Percentiles rank a stretch among this genome's conserved stretches.
Evolutionary conservation across 2,329 filamentous ascomycete species (phyloP).

Genomic region (Reticulascus tulasneorum): DNA sequence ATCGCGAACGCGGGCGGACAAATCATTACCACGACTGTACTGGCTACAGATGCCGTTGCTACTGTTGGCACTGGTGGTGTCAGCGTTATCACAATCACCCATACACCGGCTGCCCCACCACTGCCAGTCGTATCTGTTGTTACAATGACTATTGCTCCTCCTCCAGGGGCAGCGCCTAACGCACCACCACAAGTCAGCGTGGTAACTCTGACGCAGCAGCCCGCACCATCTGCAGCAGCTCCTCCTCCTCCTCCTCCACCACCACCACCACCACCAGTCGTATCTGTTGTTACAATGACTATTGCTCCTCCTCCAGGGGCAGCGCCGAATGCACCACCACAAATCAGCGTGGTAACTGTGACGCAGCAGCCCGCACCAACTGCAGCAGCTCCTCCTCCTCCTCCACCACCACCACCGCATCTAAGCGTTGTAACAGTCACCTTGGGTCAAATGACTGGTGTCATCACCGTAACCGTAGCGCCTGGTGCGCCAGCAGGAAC

Average conservation of each 20-base stretch:
- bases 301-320: conserved; percentile 6
- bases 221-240: conserved; percentile 5
- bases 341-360: conserved; percentile 9
- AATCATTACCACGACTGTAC: conserved; percentile 12
- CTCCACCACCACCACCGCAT: conserved; percentile 3
- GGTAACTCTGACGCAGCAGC: conserved; percentile 12
- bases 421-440: conserved; percentile 14
- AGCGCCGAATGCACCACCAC: conserved; percentile 2
- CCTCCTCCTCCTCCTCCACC: conserved; percentile 2
- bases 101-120: conserved; percentile 10
- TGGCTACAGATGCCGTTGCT: conserved; percentile 11
- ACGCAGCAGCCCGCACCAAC: conserved; percentile 7
- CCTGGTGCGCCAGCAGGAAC: conserved; percentile 1
- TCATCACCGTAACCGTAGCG: conserved; percentile 12
- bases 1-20: conserved; percentile 8
- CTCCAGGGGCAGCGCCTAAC: conserved; percentile 4
- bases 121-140: conserved; percentile 12
- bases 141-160: conserved; percentile 10
- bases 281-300: conserved; percentile 9
- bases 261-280: conserved; percentile 1
- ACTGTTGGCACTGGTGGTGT: conserved; percentile 13
- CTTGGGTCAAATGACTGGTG: conserved; percentile 8
- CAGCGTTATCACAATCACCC: conserved; percentile 11
- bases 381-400: too few relatives aligned
- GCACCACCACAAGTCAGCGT: conserved; percentile 8